Base-by-base conservation (phyloP, 306 rosid species). In the Trifolium subterraneum region DNA sequence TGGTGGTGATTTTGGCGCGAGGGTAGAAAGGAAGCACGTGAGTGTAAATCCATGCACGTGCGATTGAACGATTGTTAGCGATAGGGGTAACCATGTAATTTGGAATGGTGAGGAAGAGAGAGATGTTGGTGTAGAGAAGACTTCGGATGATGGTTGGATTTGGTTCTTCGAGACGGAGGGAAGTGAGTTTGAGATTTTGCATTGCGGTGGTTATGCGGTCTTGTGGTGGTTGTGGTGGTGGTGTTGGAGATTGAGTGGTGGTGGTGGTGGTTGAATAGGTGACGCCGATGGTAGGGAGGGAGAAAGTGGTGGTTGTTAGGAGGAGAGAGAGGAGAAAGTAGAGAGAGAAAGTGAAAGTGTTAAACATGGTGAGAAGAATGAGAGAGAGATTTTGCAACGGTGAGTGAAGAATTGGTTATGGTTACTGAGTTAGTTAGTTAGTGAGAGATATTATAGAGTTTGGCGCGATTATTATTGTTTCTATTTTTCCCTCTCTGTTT, bases 21-120 rank as follows among this genome's bases (percentile, higher is more conserved):
- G 97, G 98, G 79, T 87, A 87, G 91, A 89, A 93, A 0, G 98
- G 97, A 61, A 88, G 75, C 74, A 91, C 92, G 82, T 88, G 81
- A 16, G 54, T 12, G 90, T 78, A 86, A 38, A 93, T 84, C 97
- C 98, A 93, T 2, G 54, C 77, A 74, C 81, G 68, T 18, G 97
- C 93, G 36, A 18, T 7, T 75, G 97, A 73, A 73, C 96, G 91
- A 80, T 91, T 94, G 51, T 80, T 38, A 35, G 97, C 97, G 12
- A 91, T 82, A 2, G 85, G 51, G 0, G 89, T 55, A 20, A 91
- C 89, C 64, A 89, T 38, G 74, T 44, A 47, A 84, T 94, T 90
- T 7, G 97, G 96, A 27, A 91, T 71, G 59, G 94, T 88, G 69
- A 91, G 94, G 78, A 89, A 82, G 64, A 91, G 77, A 44, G 91